Evolutionary conservation across 2,329 filamentous ascomycete genomes (phyloP).

Genomic region (Hypoxylon sp.): DNA sequence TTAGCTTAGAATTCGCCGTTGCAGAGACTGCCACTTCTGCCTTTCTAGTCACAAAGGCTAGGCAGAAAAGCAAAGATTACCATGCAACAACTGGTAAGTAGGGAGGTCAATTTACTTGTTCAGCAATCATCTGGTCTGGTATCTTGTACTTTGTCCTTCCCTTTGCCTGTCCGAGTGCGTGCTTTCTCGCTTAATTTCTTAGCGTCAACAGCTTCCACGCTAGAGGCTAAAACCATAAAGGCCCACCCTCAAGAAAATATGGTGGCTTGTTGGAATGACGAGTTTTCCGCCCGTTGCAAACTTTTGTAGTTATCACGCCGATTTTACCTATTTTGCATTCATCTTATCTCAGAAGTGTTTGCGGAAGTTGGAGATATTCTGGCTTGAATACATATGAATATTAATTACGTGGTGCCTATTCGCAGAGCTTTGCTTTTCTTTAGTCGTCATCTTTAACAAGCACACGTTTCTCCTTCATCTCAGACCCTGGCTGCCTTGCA

Average conservation of each 20-base stretch:
- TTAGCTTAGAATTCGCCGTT: constrained; percentile 13
- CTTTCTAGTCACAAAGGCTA: constrained; percentile 16
- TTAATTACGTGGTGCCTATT: background rate
- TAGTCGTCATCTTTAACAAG: constrained; percentile 7
- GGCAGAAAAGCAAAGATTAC: constrained; percentile 23
- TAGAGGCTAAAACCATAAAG: constrained; percentile 42
- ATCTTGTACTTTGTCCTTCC: constrained; percentile 26
- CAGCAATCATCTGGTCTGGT: constrained; percentile 17
- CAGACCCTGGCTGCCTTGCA: constrained; percentile 26
- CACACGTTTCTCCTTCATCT: constrained; percentile 31
- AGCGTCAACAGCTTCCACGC: constrained; percentile 25
- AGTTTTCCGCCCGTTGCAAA: constrained; percentile 38
- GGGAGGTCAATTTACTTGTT: constrained; percentile 19
- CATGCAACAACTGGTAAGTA: constrained; percentile 20
- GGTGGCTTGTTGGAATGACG: constrained; percentile 48
- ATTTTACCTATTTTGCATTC: constrained; percentile 2
- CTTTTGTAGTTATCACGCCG: constrained; percentile 6
- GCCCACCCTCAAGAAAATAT: constrained; percentile 39
- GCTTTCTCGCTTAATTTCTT: constrained; percentile 43
- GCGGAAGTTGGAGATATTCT: background rate
- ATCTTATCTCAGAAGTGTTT: background rate
- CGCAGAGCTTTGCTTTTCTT: background rate
- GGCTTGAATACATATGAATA: background rate
- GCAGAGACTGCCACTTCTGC: constrained; percentile 10
- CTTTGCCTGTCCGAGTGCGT: constrained; percentile 33